Conservation (phyloP, 164 flowering plant genomes). For the Chloranthus sessilifolius region DNA sequence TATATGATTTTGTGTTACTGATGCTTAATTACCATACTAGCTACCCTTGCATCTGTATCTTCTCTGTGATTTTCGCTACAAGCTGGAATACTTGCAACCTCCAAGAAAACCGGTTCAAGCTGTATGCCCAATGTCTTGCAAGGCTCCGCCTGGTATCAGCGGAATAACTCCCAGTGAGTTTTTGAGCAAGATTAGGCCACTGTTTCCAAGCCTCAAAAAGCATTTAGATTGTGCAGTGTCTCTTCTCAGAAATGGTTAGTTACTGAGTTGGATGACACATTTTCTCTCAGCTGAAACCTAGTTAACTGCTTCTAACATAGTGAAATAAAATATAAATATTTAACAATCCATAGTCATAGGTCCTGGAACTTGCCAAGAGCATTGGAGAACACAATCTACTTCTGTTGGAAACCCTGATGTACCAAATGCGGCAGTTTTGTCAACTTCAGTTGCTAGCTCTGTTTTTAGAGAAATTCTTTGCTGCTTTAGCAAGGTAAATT, state of each 20-base stretch:
- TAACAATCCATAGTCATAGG: slow-evolving; percentile 30
- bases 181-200: slow-evolving; percentile 31
- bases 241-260: slow-evolving; percentile 51
- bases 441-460: slow-evolving; percentile 34
- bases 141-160: slow-evolving; percentile 32
- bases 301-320: background rate
- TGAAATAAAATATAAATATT: background rate
- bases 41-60: slow-evolving; percentile 66
- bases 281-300: background rate
- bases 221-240: slow-evolving; percentile 43
- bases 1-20: background rate
- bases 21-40: slow-evolving; percentile 28
- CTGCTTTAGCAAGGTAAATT: slow-evolving; percentile 57
- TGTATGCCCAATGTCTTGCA: slow-evolving; percentile 16
- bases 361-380: slow-evolving; percentile 48
- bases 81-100: slow-evolving; percentile 45
- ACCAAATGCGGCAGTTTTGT: slow-evolving; percentile 27
- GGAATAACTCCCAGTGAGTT: slow-evolving; percentile 34
- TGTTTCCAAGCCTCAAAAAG: slow-evolving; percentile 52
- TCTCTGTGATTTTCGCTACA: slow-evolving; percentile 62
- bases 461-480: slow-evolving; percentile 51
- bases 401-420: slow-evolving; percentile 57
- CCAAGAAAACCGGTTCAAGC: slow-evolving; percentile 29
- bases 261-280: no score
- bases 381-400: slow-evolving; percentile 55